Evolutionary conservation across 2,329 filamentous ascomycete species (phyloP), one percentile per base, ranked within the genome.

Genomic region (Aspergillus clavatus): DNA sequence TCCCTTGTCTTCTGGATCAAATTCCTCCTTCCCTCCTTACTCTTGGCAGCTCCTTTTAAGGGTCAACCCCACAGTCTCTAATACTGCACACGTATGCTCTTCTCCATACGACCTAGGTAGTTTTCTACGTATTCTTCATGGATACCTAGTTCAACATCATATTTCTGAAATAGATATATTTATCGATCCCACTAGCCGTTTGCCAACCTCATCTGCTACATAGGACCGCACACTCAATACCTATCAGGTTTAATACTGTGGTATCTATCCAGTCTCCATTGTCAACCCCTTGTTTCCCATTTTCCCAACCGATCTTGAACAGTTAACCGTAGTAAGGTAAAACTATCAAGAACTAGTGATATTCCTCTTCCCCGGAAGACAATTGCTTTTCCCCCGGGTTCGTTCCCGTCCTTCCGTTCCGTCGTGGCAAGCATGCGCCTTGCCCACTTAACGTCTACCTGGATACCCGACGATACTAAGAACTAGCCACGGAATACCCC

Each of bases 341-440:
- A 26, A 38, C 28, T 31, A 16, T 16, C n/a, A 7, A 16, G 5
- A 31, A 16, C n/a, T 31, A 2, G 28, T 14, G 18, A 11, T 26
- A 10, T 18, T 26, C n/a, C 29, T 29, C 18, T 28, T 38, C 36
- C 16, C 19, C 26, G 27, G 26, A 39, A 21, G n/a, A 27, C 27
- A 14, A 33, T 28, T 21, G 12, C 31, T 33, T 38, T 22, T 38
- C 38, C 43, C 37, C 28, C 10, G 38, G 23, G 11, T 26, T 36
- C 16, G 38, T 46, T 47, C 36, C 50, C 47, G 43, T 45, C 43
- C 46, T 48, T 41, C 45, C 50, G 47, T 48, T 36, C 49, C 49
- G 45, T 51, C 38, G 39, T 54, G 50, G 50, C 47, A 47, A 47
- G 49, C 38, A 46, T 49, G 46, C 43, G 45, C 22, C n/a, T 16